Evolutionary conservation across 2,329 filamentous ascomycete genomes (phyloP), one percentile per base, ranked within the genome.

Genomic region (Curvularia hawaiiensis): DNA sequence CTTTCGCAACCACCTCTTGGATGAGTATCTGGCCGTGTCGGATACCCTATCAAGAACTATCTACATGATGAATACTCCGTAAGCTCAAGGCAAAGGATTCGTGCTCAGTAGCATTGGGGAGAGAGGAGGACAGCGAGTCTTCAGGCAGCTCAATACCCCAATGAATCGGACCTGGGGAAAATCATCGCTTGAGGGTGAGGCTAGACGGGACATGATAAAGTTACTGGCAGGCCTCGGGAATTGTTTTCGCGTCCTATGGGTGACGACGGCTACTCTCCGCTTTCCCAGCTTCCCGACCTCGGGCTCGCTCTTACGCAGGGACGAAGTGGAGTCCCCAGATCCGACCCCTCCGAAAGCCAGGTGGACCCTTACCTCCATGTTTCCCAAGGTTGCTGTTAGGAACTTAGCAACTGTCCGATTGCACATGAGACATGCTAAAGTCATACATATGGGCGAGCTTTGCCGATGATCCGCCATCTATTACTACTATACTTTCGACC

Each of bases 241-340:
- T 30, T 18, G 18, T 22, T 24, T 39, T 16, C 38, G 38, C 43
- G 35, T 24, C 24, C 14, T n/a, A 5, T 40, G 12, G 44, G 22
- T 35, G 30, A 26, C 35, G 38, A 53, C 44, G 26, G 31, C 31
- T 41, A 18, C 38, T 49, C 43, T 48, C 35, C 38, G 38, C 18
- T 30, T 43, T 49, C 31, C 44, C 44, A 33, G 38, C 43, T 12
- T 54, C 38, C 43, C 33, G 38, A 49, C 44, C 41, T 49, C 46
- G 46, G 51, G 44, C 46, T 50, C 40, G 41, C 56, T 54, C 56
- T 55, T 39, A 52, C 54, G 64, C 66, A 68, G 64, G 66, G 66
- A 58, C 61, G 28, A 58, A 54, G 63, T 53, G 64, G 64, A 65
- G 63, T 56, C 63, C 57, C 59, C 64, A 53, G 57, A 58, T 60